These are phyloP conservation scores for Ceratobasidium sp. DNA, from an alignment of 1,284 basidiomycete genomes.

Conservation along the genomic window DNA sequence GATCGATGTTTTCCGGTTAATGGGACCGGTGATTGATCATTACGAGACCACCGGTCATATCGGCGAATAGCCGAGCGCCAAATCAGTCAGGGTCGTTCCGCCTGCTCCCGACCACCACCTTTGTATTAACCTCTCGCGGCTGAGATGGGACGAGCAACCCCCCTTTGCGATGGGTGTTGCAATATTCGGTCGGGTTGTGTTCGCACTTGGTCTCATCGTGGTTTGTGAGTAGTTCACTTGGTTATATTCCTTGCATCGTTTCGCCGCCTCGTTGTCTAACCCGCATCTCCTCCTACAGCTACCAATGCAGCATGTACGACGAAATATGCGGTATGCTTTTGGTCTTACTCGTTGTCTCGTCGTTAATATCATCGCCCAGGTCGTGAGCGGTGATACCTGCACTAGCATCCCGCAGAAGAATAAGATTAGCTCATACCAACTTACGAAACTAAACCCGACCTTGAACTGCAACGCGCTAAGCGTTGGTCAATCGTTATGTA, in stretches of 20 bases:
- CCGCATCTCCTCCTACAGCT: too few species aligned
- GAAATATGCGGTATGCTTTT: not conserved
- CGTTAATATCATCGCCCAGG: too few species aligned
- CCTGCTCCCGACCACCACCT: not conserved
- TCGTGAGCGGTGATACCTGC: not conserved
- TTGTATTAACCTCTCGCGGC: not conserved
- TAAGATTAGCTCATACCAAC: not conserved
- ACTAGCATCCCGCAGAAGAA: not conserved
- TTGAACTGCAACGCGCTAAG: constrained; percentile 13
- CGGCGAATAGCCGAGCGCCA: too few species aligned
- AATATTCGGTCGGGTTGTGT: not conserved
- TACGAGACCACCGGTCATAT: too few species aligned
- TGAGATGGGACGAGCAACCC: not conserved
- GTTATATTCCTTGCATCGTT: too few species aligned
- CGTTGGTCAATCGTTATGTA: constrained; percentile 1
- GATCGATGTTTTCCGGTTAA: too few species aligned
- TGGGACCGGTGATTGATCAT: too few species aligned
- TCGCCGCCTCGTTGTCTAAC: too few species aligned
- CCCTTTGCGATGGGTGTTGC: not conserved
- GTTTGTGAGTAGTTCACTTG: not conserved
- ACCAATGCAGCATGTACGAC: constrained; percentile 1
- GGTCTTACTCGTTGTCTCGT: not conserved
- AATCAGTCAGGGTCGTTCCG: not conserved
- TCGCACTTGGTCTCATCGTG: not conserved
- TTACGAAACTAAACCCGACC: constrained; percentile 5